Base-by-base conservation (phyloP, 352 stramenopile genomes). In the Globisporangium radiosum region DNA sequence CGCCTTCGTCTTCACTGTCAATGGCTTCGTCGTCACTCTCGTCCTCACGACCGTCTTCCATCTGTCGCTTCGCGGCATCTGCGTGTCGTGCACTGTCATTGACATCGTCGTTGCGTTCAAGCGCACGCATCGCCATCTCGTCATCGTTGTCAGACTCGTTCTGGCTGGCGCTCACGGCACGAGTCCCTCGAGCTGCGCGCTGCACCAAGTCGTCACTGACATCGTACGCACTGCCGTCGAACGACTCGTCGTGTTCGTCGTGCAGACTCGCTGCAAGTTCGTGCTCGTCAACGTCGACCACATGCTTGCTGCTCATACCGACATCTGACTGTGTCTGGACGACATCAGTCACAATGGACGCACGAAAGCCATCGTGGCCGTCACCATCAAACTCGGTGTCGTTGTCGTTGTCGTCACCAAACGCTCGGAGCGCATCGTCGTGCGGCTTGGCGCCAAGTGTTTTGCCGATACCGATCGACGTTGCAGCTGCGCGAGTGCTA, bases 91-190 rank as follows among this genome's bases (percentile, higher is more conserved):
- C 42, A 17, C 11, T 47, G 42, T 19, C 17, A 19, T 19, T 19
- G 17, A 19, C 42, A 14, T 47, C 42, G 42, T 14, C 10, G 14
- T 13, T n/a, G 42, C 42, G 9, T 14, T 15, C 42, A 1, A 47
- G 42, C 17, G 17, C 17, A 19, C 17, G 17, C 17, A 19, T 63
- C 42, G 38, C 11, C 7, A 36, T 43, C 6, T 58, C 19, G n/a
- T 63, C 57, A 37, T 63, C 50, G 7, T 63, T 43, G 38, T 63
- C 51, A 36, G 58, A 63, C 11, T 54, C 51, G 25, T 63, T 19
- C 17, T 19, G 17, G 17, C 17, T 19, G 17, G 17, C n/a, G n/a
- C n/a, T n/a, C n/a, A n/a, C n/a, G n/a, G n/a, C 17, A 19, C 17
- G 17, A 19, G 17, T 19, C 17, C 17, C 17, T 19, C 17, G 17